Percentiles rank a stretch among this genome's conserved stretches.
Conservation (phyloP, 208 protist species). For the Wallacemonas sp. region DNA sequence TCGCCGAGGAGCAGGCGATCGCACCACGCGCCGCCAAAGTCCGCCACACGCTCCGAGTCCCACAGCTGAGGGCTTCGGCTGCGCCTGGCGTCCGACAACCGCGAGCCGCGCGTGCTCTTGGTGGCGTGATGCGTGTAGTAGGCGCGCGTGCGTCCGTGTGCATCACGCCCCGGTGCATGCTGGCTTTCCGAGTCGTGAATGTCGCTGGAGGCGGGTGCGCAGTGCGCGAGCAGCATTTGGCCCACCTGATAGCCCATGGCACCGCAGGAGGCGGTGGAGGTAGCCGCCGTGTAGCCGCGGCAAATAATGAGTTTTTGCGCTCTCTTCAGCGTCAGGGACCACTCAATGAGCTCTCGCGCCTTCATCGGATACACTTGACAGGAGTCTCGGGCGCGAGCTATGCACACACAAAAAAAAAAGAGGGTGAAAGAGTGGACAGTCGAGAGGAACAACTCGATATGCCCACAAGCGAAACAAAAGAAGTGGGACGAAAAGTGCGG, state of each 20-base stretch:
- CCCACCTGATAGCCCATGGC: conserved; percentile 45
- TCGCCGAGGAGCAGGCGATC: conserved; percentile 82
- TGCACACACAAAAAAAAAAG: no score
- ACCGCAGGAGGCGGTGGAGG: conserved; percentile 25
- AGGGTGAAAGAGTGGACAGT: no score
- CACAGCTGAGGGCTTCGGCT: conserved; percentile 63
- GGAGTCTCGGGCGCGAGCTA: no score
- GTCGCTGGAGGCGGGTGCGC: conserved; percentile 66
- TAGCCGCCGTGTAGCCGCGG: conserved; percentile 37
- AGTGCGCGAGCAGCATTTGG: conserved; percentile 49
- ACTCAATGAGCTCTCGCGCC: conserved; percentile 24
- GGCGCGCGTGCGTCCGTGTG: conserved; percentile 44
- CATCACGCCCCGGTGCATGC: conserved; percentile 54
- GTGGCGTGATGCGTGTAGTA: conserved; percentile 28
- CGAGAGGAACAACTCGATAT: no score
- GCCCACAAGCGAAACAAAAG: no score
- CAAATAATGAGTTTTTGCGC: conserved; percentile 60
- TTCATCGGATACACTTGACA: no score
- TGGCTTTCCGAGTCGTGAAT: conserved; percentile 68
- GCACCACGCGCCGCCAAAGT: conserved; percentile 84
- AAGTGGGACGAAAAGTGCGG: no score
- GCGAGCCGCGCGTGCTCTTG: conserved; percentile 3
- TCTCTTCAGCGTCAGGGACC: conserved; percentile 23
- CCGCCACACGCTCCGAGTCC: conserved; percentile 65
- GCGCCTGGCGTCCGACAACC: no score